phyloP scores from a whole-genome alignment of 176 grass and related monocot species.

The Phoenix roebelenii region DNA sequence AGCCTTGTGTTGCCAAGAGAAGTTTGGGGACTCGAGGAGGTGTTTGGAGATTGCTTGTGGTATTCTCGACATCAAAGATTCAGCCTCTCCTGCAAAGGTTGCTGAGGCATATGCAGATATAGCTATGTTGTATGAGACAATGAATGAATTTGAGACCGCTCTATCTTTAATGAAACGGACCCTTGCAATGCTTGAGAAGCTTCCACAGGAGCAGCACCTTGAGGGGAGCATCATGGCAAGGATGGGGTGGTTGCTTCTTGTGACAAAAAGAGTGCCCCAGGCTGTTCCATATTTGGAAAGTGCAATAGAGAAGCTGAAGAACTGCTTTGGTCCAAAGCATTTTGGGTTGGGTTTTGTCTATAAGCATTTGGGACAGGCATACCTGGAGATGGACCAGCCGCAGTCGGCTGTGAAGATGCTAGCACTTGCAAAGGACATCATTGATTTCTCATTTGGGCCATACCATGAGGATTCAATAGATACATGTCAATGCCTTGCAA shows the following conservation, averaged over 20 bases:
- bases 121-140: conserved; percentile 46
- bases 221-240: conserved; percentile 54
- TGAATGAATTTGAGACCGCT: conserved; percentile 56
- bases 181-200: conserved; percentile 32
- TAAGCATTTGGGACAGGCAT: conserved; percentile 69
- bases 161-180: conserved; percentile 65
- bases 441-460: conserved; percentile 41
- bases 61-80: conserved; percentile 49
- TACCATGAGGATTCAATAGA: conserved; percentile 71
- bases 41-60: conserved; percentile 63
- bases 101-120: conserved; percentile 47
- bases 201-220: conserved; percentile 45
- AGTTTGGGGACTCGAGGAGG: conserved; percentile 36
- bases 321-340: conserved; percentile 50
- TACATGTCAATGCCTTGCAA: conserved; percentile 46
- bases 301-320: conserved; percentile 57
- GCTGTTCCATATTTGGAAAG: conserved; percentile 62
- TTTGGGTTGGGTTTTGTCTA: conserved; percentile 73
- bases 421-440: conserved; percentile 45
- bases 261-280: conserved; percentile 35
- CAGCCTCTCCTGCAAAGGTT: conserved; percentile 11
- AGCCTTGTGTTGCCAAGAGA: conserved; percentile 45
- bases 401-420: conserved; percentile 43
- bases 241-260: conserved; percentile 71
- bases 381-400: conserved; percentile 31